Conservation (phyloP, 805 yeast species). For the Metschnikowia drakensbergensis region DNA sequence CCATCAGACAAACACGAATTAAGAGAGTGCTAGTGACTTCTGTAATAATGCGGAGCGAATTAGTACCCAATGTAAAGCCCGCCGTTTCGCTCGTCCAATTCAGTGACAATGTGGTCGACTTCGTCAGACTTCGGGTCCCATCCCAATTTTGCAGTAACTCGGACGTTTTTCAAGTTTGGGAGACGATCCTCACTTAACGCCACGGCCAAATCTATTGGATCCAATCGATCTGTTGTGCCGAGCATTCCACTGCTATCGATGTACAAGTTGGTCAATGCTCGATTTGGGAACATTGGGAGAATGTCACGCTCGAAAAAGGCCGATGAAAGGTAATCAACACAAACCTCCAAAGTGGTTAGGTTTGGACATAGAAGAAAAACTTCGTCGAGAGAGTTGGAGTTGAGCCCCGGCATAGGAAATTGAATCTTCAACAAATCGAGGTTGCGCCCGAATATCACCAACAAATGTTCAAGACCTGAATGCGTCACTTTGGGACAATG, state of each 20-base stretch:
- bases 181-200: conserved; percentile 77
- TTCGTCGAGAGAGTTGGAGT: conserved; percentile 65
- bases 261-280: conserved; percentile 59
- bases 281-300: conserved; percentile 21
- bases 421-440: conserved; percentile 61
- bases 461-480: conserved; percentile 56
- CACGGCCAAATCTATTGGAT: conserved; percentile 83
- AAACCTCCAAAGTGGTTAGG: conserved; percentile 55
- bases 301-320: conserved; percentile 34
- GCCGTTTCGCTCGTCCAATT: conserved; percentile 71
- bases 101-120: conserved; percentile 51
- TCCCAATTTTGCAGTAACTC: conserved; percentile 73
- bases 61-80: conserved; percentile 56
- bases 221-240: conserved; percentile 78
- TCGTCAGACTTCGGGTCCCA: conserved; percentile 63
- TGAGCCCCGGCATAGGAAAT: conserved; percentile 85
- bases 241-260: conserved; percentile 82
- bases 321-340: conserved; percentile 73
- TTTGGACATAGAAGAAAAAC: conserved; percentile 76
- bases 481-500: conserved; percentile 81
- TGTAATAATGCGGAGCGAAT: no score
- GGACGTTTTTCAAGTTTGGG: conserved; percentile 59
- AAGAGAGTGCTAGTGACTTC: no score
- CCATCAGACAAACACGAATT: no score
- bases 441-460: conserved; percentile 62